phyloP scores from a whole-genome alignment of 768 basidiomycete species.

The Lactarius hengduanensis region DNA sequence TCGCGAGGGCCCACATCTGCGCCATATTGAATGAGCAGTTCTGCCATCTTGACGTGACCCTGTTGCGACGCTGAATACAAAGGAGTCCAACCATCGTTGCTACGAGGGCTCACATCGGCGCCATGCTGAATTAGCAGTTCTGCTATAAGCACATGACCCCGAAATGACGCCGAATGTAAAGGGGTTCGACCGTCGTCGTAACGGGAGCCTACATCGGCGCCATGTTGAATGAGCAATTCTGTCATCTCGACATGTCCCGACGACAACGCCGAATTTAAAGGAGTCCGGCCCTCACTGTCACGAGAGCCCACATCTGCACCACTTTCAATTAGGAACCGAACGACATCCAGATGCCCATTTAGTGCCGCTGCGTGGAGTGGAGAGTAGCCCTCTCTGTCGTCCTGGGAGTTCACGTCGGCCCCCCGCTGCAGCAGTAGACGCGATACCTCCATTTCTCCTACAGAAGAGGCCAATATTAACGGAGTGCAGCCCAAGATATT shows the following conservation, averaged over 20 bases:
- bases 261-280: background rate
- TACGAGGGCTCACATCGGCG: background rate
- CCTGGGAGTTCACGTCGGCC: background rate
- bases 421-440: background rate
- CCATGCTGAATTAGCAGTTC: background rate
- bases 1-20: background rate
- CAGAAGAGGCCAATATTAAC: background rate
- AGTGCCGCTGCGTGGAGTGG: background rate
- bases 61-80: no score
- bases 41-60: no score
- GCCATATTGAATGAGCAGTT: background rate
- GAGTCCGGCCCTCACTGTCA: background rate
- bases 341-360: background rate
- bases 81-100: no score
- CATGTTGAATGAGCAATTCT: no score
- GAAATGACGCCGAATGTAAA: no score
- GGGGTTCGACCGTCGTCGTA: no score
- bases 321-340: background rate
- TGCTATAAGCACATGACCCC: no score
- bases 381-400: fast-evolving
- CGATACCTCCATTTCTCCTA: background rate
- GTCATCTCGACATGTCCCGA: background rate
- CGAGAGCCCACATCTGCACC: no score
- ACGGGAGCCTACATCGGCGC: no score
- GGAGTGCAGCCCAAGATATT: background rate